Evolutionary conservation across 148 eudicot genomes (phyloP).

Genomic region (Silene latifolia): DNA sequence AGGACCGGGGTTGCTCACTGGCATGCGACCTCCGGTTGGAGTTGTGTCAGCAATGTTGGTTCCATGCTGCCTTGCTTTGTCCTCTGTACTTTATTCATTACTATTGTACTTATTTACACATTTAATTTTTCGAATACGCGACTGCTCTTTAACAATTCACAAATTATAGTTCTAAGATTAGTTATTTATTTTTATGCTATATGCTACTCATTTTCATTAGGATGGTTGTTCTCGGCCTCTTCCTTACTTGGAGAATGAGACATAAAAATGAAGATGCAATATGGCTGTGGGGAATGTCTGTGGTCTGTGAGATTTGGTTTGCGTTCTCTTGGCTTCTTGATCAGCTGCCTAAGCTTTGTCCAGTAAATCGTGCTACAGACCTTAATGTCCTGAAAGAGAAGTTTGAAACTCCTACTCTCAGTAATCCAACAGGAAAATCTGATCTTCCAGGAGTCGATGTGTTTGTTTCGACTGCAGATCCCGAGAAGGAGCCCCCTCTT

Average conservation of each 20-base stretch:
- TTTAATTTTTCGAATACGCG: neutral
- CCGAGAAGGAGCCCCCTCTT: slow-evolving; percentile 95
- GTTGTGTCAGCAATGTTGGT: too few relatives aligned
- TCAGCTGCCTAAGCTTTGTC: slow-evolving; percentile 82
- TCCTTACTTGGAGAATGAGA: slow-evolving; percentile 70
- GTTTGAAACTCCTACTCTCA: slow-evolving; percentile 63
- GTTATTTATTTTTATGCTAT: slow-evolving; percentile 16
- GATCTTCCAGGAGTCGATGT: slow-evolving; percentile 88
- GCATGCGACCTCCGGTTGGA: too few relatives aligned
- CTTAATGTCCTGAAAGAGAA: slow-evolving; percentile 79
- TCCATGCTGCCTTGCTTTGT: too few relatives aligned
- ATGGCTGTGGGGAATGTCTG: slow-evolving; percentile 97
- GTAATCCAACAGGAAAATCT: slow-evolving; percentile 85
- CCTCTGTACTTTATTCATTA: neutral
- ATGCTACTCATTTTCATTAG: slow-evolving; percentile 70
- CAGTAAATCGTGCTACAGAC: slow-evolving; percentile 90
- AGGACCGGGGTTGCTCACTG: too few relatives aligned
- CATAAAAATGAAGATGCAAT: slow-evolving; percentile 82
- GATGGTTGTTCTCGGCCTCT: slow-evolving; percentile 64
- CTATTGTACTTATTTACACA: neutral
- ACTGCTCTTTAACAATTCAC: too few relatives aligned
- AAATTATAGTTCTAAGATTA: neutral
- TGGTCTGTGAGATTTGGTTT: slow-evolving; percentile 94
- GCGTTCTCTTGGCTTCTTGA: slow-evolving; percentile 96
- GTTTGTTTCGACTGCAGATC: slow-evolving; percentile 95